Evolutionary conservation across 768 basidiomycete species (phyloP), one percentile per base, ranked within the genome.

Genomic region (Pholiota conissans): DNA sequence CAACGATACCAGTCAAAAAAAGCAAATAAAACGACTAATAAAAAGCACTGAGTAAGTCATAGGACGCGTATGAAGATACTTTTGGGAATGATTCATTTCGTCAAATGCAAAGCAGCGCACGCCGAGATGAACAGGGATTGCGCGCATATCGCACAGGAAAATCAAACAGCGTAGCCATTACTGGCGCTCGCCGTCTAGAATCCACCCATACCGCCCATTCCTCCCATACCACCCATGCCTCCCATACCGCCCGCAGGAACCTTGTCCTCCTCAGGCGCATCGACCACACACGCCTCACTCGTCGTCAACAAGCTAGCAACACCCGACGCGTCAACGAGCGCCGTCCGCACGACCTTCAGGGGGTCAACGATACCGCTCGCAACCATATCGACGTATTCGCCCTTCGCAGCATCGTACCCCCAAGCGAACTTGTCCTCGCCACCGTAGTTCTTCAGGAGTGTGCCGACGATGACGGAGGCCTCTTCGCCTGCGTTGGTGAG

Each of bases 301-400:
- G 95, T 98, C 48, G 94, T 94, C 74, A 98, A 77, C 72, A 98
- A 76, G 61, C 87, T 90, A 3, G 95, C 93, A n/a, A 98, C 95
- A 68, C 96, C 95, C 22, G 84, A 79, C 0, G 96, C 95, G 69
- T 98, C 95, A 1, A 95, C 86, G 27, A 98, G 79, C 1, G 94
- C 94, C 2, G 94, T 96, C 65, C 93, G 79, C 50, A 97, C 95
- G 50, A 98, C 96, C 84, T 96, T 96, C 59, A 95, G 78, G 1
- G 95, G 95, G 76, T 98, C 96, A 45, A 98, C 89, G 64, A 98
- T 97, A 67, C 96, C 96, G 27, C 85, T 81, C 72, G 87, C 81
- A 76, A 98, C 89, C 94, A 98, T 95, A 74, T 98, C 93, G 45
- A 89, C 86, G 68, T 93, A 98, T 75, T 95, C 90, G 61, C 92